Evolutionary conservation across 116 monocot genomes (phyloP).

Genomic region (Papilionanthe hybrid): DNA sequence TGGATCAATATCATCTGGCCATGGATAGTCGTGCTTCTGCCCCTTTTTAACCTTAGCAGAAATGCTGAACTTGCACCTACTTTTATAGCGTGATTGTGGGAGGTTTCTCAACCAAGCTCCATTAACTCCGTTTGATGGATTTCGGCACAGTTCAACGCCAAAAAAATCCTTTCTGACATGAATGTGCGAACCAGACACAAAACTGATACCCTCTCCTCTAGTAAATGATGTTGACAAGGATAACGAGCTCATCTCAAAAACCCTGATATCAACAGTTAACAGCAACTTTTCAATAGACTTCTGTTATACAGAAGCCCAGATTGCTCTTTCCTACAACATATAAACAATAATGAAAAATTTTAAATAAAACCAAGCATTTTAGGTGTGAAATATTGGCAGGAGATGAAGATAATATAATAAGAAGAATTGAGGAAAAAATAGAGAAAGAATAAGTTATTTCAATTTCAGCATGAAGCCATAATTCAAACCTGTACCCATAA

Average conservation of each 20-base stretch:
- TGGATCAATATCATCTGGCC: conserved; percentile 76
- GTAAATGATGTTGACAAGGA: conserved; percentile 18
- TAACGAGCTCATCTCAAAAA: conserved; percentile 41
- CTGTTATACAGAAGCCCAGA: background rate
- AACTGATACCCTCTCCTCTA: conserved; percentile 40
- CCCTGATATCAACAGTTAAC: background rate
- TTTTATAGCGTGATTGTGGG: conserved; percentile 11
- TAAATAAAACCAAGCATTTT: background rate
- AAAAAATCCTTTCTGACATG: conserved; percentile 20
- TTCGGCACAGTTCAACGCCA: conserved; percentile 8
- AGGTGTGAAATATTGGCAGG: background rate
- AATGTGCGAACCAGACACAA: conserved; percentile 49
- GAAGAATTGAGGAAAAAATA: background rate
- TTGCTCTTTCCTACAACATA: background rate
- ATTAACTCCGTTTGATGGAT: conserved; percentile 13
- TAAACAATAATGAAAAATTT: background rate
- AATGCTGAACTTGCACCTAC: conserved; percentile 17
- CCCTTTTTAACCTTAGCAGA: conserved; percentile 57
- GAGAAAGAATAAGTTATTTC: background rate
- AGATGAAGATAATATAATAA: background rate
- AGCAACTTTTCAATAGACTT: background rate
- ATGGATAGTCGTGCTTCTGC: conserved; percentile 79
- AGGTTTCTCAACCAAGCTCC: conserved; percentile 33
- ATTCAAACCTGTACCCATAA: background rate
- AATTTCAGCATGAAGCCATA: background rate